phyloP scores from a whole-genome alignment of 2,329 filamentous ascomycete species.

The Didymella exigua region DNA sequence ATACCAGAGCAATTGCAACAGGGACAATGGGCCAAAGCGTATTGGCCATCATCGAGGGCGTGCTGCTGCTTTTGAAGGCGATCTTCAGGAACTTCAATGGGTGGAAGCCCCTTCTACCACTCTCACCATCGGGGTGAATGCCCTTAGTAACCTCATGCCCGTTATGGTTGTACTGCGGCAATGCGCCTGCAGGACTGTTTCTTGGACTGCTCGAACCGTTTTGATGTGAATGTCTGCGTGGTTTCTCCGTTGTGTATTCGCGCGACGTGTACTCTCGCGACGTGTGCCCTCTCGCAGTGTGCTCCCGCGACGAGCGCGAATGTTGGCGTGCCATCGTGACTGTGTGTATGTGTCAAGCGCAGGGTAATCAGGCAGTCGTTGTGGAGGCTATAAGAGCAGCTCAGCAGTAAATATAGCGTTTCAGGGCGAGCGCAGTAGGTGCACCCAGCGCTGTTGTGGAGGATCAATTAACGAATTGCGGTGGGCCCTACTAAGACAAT shows the following conservation, averaged over 20 bases:
- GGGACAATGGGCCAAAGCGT: slow-evolving; percentile 77
- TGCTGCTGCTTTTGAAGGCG: slow-evolving; percentile 67
- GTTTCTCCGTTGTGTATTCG: slow-evolving; percentile 34
- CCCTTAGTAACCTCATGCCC: slow-evolving; percentile 51
- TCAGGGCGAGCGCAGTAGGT: slow-evolving; percentile 20
- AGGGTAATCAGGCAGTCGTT: neutral
- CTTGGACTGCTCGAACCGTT: slow-evolving; percentile 14
- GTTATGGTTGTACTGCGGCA: slow-evolving; percentile 52
- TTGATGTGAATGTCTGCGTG: slow-evolving; percentile 21
- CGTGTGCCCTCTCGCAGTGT: slow-evolving; percentile 23
- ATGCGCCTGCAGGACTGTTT: slow-evolving; percentile 21
- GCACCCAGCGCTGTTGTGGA: slow-evolving; percentile 17
- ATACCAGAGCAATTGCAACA: slow-evolving; percentile 68
- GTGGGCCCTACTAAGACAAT: slow-evolving; percentile 4
- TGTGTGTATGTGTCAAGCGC: neutral
- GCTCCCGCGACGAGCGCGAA: slow-evolving; percentile 17
- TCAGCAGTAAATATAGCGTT: slow-evolving; percentile 13
- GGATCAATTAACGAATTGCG: slow-evolving; percentile 1
- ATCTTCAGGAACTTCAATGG: slow-evolving; percentile 68
- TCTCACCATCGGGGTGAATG: slow-evolving; percentile 65
- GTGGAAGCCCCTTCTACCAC: slow-evolving; percentile 69
- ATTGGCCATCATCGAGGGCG: slow-evolving; percentile 69
- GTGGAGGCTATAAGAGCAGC: neutral
- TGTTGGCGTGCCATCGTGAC: slow-evolving; percentile 25
- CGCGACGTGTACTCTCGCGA: slow-evolving; percentile 21